phyloP scores from a whole-genome alignment of 2,329 filamentous ascomycete species.

The Diaporthe batatas region DNA sequence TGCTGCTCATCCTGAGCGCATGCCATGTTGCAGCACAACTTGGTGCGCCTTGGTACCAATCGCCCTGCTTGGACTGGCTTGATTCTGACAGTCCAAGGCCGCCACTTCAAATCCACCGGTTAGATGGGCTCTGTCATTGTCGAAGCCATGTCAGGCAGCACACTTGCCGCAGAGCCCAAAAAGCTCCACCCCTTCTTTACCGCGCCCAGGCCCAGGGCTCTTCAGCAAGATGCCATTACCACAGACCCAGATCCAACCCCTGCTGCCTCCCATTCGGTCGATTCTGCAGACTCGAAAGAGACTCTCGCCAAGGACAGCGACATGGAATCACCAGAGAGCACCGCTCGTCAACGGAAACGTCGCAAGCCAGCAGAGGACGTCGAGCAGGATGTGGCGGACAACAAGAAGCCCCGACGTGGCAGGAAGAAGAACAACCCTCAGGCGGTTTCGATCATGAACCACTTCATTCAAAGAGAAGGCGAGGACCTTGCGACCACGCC shows the following conservation, averaged over 20 bases:
- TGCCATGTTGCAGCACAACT: conserved; percentile 46
- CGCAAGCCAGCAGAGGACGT: conserved; percentile 46
- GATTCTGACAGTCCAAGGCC: background rate
- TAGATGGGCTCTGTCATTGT: conserved; percentile 59
- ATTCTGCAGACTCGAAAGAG: background rate
- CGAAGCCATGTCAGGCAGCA: conserved; percentile 60
- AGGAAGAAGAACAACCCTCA: conserved; percentile 47
- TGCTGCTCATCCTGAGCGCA: conserved; percentile 28
- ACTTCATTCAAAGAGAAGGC: conserved; percentile 43
- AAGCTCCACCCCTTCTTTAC: conserved; percentile 70
- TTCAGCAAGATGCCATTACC: conserved; percentile 12
- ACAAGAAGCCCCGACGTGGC: conserved; percentile 44
- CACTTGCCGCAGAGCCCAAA: conserved; percentile 53
- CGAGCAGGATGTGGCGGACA: conserved; percentile 41
- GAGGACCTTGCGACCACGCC: conserved; percentile 3
- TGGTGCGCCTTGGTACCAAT: background rate
- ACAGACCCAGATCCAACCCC: conserved; percentile 23
- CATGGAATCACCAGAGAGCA: conserved; percentile 37
- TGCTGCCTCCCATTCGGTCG: background rate
- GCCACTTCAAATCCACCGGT: background rate
- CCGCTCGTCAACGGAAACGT: conserved; percentile 43
- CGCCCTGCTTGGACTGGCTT: background rate
- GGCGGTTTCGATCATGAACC: conserved; percentile 45
- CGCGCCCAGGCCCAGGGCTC: conserved; percentile 48
- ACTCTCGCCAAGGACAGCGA: conserved; percentile 7